Base-by-base conservation (phyloP, 2,329 filamentous ascomycete genomes). In the Arachnomyces sp. region DNA sequence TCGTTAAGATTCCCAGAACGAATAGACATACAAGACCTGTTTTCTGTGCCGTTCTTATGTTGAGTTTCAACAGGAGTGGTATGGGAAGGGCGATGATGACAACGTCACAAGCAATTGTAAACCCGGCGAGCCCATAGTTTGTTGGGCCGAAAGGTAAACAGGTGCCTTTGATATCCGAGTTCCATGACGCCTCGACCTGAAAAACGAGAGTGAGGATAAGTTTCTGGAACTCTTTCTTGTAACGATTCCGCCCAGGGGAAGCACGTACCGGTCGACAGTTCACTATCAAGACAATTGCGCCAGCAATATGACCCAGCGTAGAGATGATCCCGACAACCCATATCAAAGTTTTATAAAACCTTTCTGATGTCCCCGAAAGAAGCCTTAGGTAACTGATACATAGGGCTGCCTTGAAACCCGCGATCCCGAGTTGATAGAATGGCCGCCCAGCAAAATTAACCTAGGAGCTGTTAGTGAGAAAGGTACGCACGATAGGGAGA, bases 321-420 rank as follows among this genome's bases (percentile, higher is more conserved):
- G 72, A 60, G 28, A 67, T 32, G 0, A 49, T 46, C 16, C 73
- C 71, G 36, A 67, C 61, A 3, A 52, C 33, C 63, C 65, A 72
- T 9, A 76, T 68, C 2, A 69, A 40, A 1, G 52, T 48, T 2
- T 68, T 62, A 36, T 75, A 76, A 0, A 46, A 33, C 15, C 49
- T 58, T 38, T 71, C 69, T 17, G 67, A 64, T 0, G 70, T 74
- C 1, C 68, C 66, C 31, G 66, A 64, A 28, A 76, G 59, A 2
- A 76, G 62, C 4, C 71, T 66, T 13, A 75, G 54, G 46, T 74
- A 76, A 45, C 68, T 72, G 48, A 75, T 66, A 42, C 73, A 59
- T 2, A 76, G 58, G 0, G 72, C 71, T 18, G 74, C 66, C 50
- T 76, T 76, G 64, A 76, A 76, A 42, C 73, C 73, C 43, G 68